Evolutionary conservation across 805 yeast genomes (phyloP).

Genomic region (Saitoella complicata): DNA sequence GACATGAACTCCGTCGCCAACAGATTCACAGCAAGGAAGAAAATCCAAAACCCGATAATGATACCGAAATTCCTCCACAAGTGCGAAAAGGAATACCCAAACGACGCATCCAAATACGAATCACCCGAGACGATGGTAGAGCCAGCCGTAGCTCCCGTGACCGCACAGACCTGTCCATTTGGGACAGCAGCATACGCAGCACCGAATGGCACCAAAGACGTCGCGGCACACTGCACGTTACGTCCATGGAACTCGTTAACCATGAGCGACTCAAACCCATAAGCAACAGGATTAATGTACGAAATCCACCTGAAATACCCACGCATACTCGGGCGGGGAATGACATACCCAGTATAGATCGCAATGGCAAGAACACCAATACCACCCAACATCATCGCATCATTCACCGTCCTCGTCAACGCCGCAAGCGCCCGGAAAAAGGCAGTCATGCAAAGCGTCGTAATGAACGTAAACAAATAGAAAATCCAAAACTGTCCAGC

Average conservation of each 20-base stretch:
- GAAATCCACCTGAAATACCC: slow-evolving; percentile 61
- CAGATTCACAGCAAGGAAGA: slow-evolving; percentile 20
- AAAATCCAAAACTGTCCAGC: slow-evolving; percentile 43
- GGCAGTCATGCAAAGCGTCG: slow-evolving; percentile 42
- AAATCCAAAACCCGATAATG: slow-evolving; percentile 33
- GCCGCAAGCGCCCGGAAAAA: slow-evolving; percentile 30
- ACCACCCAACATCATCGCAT: slow-evolving; percentile 32
- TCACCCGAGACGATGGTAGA: slow-evolving; percentile 38
- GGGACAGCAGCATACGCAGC: slow-evolving; percentile 30
- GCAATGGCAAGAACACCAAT: slow-evolving; percentile 25
- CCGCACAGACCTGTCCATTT: slow-evolving; percentile 36
- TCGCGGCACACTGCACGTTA: slow-evolving; percentile 34
- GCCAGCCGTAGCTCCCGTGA: slow-evolving; percentile 47
- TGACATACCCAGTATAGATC: slow-evolving; percentile 32
- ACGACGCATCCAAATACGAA: slow-evolving; percentile 33
- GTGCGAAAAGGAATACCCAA: slow-evolving; percentile 37
- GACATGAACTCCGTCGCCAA: slow-evolving; percentile 21
- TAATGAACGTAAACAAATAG: slow-evolving; percentile 26
- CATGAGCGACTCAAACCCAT: slow-evolving; percentile 47
- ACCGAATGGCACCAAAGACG: slow-evolving; percentile 40
- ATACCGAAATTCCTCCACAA: slow-evolving; percentile 75
- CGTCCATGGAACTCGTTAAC: slow-evolving; percentile 47
- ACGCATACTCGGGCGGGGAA: slow-evolving; percentile 43
- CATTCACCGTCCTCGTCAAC: slow-evolving; percentile 16
- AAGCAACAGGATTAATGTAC: slow-evolving; percentile 40